These are phyloP conservation scores for Entomophthora muscae DNA, from an alignment of 371 early-diverging fungal species.

Conservation along the genomic window DNA sequence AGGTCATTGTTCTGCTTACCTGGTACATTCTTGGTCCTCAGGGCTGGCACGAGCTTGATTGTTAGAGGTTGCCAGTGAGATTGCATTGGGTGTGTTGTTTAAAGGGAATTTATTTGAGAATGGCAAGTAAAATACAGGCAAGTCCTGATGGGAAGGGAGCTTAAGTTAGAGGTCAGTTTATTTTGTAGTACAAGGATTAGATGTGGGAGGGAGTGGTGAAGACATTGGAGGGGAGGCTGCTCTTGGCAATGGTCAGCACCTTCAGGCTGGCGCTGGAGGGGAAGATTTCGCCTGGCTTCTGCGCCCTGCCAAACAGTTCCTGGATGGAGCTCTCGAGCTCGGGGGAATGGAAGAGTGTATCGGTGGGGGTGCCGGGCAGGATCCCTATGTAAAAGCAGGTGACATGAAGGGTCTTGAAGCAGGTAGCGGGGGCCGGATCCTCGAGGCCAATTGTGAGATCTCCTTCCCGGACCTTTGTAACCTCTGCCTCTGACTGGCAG, in stretches of 20 bases:
- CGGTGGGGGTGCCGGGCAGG: not conserved
- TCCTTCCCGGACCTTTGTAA: constrained; percentile 21
- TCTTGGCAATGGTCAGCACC: not conserved
- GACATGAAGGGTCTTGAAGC: constrained; percentile 28
- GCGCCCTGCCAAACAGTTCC: not conserved
- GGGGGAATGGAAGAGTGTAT: not conserved
- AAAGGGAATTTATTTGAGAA: too few relatives aligned
- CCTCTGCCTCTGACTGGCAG: constrained; percentile 46
- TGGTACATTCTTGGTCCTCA: too few relatives aligned
- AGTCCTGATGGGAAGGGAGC: too few relatives aligned
- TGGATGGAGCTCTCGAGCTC: not conserved
- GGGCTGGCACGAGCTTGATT: too few relatives aligned
- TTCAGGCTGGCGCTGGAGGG: not conserved
- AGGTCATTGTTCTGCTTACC: too few relatives aligned
- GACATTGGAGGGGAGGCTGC: not conserved
- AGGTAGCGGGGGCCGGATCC: constrained; percentile 10
- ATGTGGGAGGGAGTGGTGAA: not conserved
- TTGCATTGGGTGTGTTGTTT: too few relatives aligned
- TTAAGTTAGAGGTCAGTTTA: not conserved
- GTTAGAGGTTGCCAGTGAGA: too few relatives aligned
- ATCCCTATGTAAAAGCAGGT: constrained; percentile 78
- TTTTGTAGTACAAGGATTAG: too few relatives aligned
- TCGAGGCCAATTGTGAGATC: constrained; percentile 14
- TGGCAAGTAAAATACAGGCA: too few relatives aligned
- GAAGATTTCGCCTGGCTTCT: not conserved